phyloP scores from a whole-genome alignment of 768 basidiomycete genomes.

The Rhodotorula sphaerocarpa region DNA sequence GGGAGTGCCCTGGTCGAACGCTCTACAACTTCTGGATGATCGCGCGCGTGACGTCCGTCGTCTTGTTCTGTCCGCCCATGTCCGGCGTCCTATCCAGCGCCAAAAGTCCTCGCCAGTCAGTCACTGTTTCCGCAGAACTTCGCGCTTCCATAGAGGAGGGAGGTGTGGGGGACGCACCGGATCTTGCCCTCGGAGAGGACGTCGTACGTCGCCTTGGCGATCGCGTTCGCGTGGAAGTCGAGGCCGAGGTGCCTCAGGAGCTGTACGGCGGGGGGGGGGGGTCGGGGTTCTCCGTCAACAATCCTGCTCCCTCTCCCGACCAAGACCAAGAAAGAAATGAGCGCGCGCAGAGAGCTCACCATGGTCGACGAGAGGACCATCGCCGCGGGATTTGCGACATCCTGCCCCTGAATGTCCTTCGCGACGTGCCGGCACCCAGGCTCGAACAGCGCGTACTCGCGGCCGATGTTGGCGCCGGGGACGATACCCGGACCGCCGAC shows the following conservation, averaged over 20 bases:
- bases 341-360: slow-evolving; percentile 38
- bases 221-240: slow-evolving; percentile 83
- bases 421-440: slow-evolving; percentile 60
- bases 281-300: too few relatives aligned
- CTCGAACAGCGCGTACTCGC: slow-evolving; percentile 97
- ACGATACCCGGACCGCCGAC: slow-evolving; percentile 98
- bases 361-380: slow-evolving; percentile 47
- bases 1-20: background rate
- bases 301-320: too few relatives aligned
- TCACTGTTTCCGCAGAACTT: too few relatives aligned
- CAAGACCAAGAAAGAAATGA: background rate
- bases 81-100: slow-evolving; percentile 61
- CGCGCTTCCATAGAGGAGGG: background rate
- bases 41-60: slow-evolving; percentile 88
- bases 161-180: background rate
- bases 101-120: too few relatives aligned
- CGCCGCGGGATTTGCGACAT: slow-evolving; percentile 48
- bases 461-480: slow-evolving; percentile 92
- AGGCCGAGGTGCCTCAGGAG: slow-evolving; percentile 49
- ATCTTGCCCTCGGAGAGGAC: slow-evolving; percentile 76
- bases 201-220: slow-evolving; percentile 83
- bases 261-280: background rate
- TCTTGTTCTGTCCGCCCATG: slow-evolving; percentile 79
- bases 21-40: slow-evolving; percentile 52
- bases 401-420: slow-evolving; percentile 42